Evolutionary conservation across 179 eudicot genomes (phyloP).

Genomic region (Carnegiea gigantea): DNA sequence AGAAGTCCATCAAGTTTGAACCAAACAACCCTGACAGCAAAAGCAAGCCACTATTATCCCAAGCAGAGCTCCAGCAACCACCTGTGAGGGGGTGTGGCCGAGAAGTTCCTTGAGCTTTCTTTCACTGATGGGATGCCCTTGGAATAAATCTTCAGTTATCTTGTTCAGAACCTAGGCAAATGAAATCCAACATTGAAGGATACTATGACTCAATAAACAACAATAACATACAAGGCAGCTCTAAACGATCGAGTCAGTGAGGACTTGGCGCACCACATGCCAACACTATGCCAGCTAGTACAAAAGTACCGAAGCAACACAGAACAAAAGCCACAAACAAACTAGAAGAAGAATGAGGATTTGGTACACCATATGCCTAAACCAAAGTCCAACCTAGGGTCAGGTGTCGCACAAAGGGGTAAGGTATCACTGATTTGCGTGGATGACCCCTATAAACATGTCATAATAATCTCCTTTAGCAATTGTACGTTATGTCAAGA

Average conservation of each 20-base stretch:
- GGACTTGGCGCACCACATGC: no score
- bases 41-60: conserved; percentile 75
- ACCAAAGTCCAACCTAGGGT: no score
- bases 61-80: conserved; percentile 79
- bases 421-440: no score
- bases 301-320: no score
- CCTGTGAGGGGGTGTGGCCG: conserved; percentile 90
- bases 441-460: no score
- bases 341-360: no score
- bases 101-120: conserved; percentile 95
- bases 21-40: conserved; percentile 57
- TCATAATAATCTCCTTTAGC: no score
- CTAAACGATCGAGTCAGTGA: not conserved
- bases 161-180: conserved; percentile 71
- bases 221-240: not conserved
- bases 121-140: conserved; percentile 94
- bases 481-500: no score
- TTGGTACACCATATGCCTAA: no score
- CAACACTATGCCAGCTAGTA: no score
- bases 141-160: conserved; percentile 84
- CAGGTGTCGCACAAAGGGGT: no score
- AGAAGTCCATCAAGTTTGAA: conserved; percentile 32
- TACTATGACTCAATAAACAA: not conserved
- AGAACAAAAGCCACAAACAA: no score
- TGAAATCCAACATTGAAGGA: not conserved